Base-by-base conservation (phyloP, 805 yeast species). In the Kodamaea kakaduensis region DNA sequence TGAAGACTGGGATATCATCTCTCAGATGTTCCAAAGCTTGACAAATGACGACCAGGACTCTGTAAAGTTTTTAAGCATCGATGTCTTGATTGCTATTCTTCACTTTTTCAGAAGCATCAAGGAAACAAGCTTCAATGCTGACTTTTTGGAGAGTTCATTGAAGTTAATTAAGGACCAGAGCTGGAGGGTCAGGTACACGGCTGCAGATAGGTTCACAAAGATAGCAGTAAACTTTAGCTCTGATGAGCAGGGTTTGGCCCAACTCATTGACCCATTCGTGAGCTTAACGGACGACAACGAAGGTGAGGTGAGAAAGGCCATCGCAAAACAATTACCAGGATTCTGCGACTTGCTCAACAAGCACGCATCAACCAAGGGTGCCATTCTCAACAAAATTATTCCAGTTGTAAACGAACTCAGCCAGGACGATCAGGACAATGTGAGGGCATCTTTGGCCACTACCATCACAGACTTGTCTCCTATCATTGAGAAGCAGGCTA, bases 141-240 rank as follows among this genome's bases (percentile, higher is more conserved):
- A 81, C 46, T 67, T 84, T 39, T 69, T 84, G 42, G 67, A 71
- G 34, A 75, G 81, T 44, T 73, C 95, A 2, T 71, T 82, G 45
- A 77, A 77, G 45, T 71, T 93, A 46, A 81, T 86, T 40, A 75
- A 72, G 45, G 98, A 93, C 64, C 87, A 85, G 61, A 83, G 95
- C 53, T 93, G 99, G 99, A 80, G 98, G 61, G 97, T 93, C 38
- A 81, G 98, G 53, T 93, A 90, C 63, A 88, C 93, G 81, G 95
- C 95, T 21, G 96, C 97, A n/a, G 97, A 90, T 57, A 75, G 88
- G 50, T 89, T 88, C 54, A 85, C 81, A 48, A 67, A 70, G 43
- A 73, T 93, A 41, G 86, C 94, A 2, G 48, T 63, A 12, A 78
- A 77, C 45, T 80, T 89, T 52, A 68, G 70, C 47, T 68, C 71